Evolutionary conservation across 768 basidiomycete species (phyloP), one percentile per base, ranked within the genome.

Genomic region (Chalciporus sphaerocephalus): DNA sequence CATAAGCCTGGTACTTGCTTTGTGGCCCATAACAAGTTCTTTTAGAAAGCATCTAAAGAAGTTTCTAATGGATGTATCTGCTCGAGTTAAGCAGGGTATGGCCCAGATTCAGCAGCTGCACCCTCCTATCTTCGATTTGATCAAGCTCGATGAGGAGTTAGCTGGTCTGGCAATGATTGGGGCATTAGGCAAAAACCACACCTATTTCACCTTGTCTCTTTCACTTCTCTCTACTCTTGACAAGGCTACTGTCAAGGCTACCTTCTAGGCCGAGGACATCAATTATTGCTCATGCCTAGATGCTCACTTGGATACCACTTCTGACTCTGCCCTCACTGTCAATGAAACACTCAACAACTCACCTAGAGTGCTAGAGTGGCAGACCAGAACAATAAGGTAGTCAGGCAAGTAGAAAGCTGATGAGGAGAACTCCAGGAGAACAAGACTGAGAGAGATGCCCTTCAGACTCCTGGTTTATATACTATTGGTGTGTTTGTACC

Each of bases 151-250:
- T 21, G 17, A 35, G 9, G 46, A 56, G n/a, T 39, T 55, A 0
- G 35, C 43, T 23, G 52, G 51, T 20, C 36, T 47, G 36, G 28
- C 27, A 3, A 48, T 56, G 48, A 37, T 56, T 24, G 46, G 37
- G 9, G 15, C 52, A 1, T 34, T 56, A 16, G 46, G 40, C 1
- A 16, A 35, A 0, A 47, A 56, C 2, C 51, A 48, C 42, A 22
- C 3, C 20, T 47, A 50, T 15, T 56, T 54, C 34, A 34, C 20
- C 4, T 54, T 53, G 13, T 54, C 44, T 2, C 38, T 59, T 0
- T 24, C 47, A 0, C 50, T 57, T 0, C 39, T 57, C 9, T 42
- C 34, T 7, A 38, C 38, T 8, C n/a, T 56, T 0, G 38, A 51
- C 33, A 48, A 56, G 35, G 30, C 12, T 9, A 49, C 50, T 40